Evolutionary conservation across 306 rosid genomes (phyloP), one percentile per base, ranked within the genome.

Genomic region (Styphnolobium japonicum): DNA sequence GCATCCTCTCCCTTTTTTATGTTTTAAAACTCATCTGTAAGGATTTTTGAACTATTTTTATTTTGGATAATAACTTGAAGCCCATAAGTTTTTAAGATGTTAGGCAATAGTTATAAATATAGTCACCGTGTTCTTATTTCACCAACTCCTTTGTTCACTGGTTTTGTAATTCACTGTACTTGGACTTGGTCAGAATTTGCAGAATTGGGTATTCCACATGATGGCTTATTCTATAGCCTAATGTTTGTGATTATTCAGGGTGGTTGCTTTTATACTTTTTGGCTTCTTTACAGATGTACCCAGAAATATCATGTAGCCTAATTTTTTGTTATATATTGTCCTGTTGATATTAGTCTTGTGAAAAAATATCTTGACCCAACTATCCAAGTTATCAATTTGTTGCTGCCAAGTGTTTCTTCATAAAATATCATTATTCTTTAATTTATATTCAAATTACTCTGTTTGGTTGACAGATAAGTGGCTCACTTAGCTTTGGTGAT

Each of bases 401-500:
- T 62, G n/a, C 61, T 52, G 4, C 62, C 63, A 65, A 31, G 66
- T 2, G 0, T 16, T 40, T 71, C 71, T 25, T 67, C 34, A 49
- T 36, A 45, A 21, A 37, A 37, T 39, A 77, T 57, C 73, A 29
- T 60, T 74, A 19, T 77, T 46, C 27, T 67, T 76, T 43, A 18
- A 16, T 58, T 48, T 43, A 19, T 67, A 57, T 42, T 61, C 65
- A 43, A 52, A 33, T 51, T 61, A 16, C 73, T 51, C 29, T 75
- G 76, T 60, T 42, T 25, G 69, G 53, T 40, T 48, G 23, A 64
- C 55, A 23, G 79, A 21, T 73, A 29, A 69, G 55, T 68, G 73
- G 63, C 77, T 82, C 80, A 52, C 33, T 49, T 66, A 43, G 78
- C 63, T 67, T 67, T 23, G 49, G 75, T 81, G 29, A 61, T 29